Percentiles rank a stretch among this genome's conserved stretches.
Evolutionary conservation across 2,329 filamentous ascomycete species (phyloP).

Genomic region (Colletotrichum abscissum): DNA sequence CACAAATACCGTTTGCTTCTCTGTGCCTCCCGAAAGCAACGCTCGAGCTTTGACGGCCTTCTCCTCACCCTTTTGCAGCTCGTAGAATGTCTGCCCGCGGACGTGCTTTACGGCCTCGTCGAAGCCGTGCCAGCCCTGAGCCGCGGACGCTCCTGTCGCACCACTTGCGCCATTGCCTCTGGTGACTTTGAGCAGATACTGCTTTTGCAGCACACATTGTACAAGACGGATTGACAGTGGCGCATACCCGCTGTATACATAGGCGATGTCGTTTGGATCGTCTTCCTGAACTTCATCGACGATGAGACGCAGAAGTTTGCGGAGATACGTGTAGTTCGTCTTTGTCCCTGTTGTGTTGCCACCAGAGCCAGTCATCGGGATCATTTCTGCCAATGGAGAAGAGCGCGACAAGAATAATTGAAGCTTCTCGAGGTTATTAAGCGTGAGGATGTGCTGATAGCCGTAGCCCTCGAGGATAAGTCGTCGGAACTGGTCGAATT

Average conservation of each 20-base stretch:
- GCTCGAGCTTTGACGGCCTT: conserved; percentile 90
- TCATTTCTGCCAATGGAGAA: conserved; percentile 82
- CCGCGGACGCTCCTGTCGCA: conserved; percentile 54
- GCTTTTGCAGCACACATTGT: conserved; percentile 93
- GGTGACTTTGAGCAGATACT: conserved; percentile 78
- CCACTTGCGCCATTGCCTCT: conserved; percentile 67
- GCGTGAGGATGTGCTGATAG: conserved; percentile 91
- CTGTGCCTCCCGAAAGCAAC: conserved; percentile 79
- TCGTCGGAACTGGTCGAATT: conserved; percentile 89
- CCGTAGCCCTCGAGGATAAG: conserved; percentile 93
- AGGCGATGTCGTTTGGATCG: conserved; percentile 94
- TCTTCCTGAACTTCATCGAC: conserved; percentile 97
- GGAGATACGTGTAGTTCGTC: conserved; percentile 90
- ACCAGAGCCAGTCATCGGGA: conserved; percentile 75
- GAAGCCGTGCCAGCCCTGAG: conserved; percentile 91
- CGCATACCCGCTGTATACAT: conserved; percentile 97
- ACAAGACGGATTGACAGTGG: conserved; percentile 91
- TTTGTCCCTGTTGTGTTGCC: conserved; percentile 75
- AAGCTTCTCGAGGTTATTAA: conserved; percentile 89
- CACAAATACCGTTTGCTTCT: conserved; percentile 90
- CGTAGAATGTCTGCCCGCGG: conserved; percentile 89
- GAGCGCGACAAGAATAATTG: conserved; percentile 84
- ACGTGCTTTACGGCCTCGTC: conserved; percentile 92
- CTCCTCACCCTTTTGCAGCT: conserved; percentile 91
- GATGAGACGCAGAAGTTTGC: conserved; percentile 88